A percentile compares a stretch with the other conserved stretches of the same genome.
These are phyloP conservation scores for Aspergillus bombycis DNA, from an alignment of 2,329 filamentous ascomycete species.

Conservation along the genomic window DNA sequence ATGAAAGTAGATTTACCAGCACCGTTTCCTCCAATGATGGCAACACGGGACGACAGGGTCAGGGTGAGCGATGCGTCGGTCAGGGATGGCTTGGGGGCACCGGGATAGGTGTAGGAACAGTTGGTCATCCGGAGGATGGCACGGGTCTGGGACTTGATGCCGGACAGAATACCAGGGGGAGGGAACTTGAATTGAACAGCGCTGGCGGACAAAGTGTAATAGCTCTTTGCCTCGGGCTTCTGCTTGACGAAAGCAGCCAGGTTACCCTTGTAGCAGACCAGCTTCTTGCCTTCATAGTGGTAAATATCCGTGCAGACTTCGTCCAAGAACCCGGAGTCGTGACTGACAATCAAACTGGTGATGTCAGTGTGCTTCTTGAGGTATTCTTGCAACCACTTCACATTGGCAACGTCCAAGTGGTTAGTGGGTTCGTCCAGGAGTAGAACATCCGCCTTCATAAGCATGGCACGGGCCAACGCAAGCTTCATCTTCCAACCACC, in stretches of 20 bases:
- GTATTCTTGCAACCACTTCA: constrained; percentile 94
- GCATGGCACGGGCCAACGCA: constrained; percentile 91
- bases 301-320: constrained; percentile 98
- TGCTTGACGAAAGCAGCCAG: constrained; percentile 74
- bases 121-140: constrained; percentile 95
- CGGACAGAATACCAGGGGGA: constrained; percentile 86
- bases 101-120: constrained; percentile 92
- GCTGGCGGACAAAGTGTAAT: constrained; percentile 91
- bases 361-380: constrained; percentile 95
- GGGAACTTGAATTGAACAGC: constrained; percentile 98
- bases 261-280: constrained; percentile 60
- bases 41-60: constrained; percentile 85
- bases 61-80: constrained; percentile 84
- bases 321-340: constrained; percentile 97
- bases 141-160: constrained; percentile 92
- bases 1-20: constrained; percentile 98
- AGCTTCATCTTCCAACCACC: constrained; percentile 99
- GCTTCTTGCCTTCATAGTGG: constrained; percentile 98
- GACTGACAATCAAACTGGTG: constrained; percentile 94
- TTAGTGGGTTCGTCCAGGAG: constrained; percentile 98
- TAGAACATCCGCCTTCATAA: constrained; percentile 94
- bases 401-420: constrained; percentile 94
- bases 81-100: constrained; percentile 83
- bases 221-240: constrained; percentile 93
- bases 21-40: constrained; percentile 96